These are phyloP conservation scores for Alectoria sarmentosa DNA, from an alignment of 495 filamentous ascomycete species.

Conservation along the genomic window DNA sequence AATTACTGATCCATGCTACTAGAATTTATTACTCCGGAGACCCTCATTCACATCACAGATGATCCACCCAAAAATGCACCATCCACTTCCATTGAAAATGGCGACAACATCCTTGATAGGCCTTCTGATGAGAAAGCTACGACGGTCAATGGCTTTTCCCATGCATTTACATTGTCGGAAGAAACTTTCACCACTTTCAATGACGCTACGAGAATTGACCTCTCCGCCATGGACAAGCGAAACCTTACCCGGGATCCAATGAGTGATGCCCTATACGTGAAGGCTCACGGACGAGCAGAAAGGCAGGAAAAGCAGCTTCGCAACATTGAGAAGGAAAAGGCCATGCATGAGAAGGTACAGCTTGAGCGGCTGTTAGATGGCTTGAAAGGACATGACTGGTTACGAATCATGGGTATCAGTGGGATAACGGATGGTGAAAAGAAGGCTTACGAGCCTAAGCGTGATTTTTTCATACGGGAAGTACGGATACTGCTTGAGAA, in stretches of 20 bases:
- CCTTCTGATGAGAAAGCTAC: slow-evolving; percentile 3
- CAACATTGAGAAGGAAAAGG: slow-evolving; percentile 86
- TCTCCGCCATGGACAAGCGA: slow-evolving; percentile 43
- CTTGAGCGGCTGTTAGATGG: slow-evolving; percentile 81
- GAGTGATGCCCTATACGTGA: slow-evolving; percentile 57
- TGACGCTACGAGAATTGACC: slow-evolving; percentile 49
- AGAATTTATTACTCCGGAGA: slow-evolving; percentile 42
- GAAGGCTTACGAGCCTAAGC: slow-evolving; percentile 79
- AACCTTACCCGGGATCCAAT: slow-evolving; percentile 54
- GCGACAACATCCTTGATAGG: slow-evolving; percentile 17
- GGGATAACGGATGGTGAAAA: slow-evolving; percentile 75
- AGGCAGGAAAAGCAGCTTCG: slow-evolving; percentile 87
- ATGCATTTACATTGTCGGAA: slow-evolving; percentile 25
- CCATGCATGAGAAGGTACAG: slow-evolving; percentile 86
- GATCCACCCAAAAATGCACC: slow-evolving; percentile 36
- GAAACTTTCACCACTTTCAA: slow-evolving; percentile 34
- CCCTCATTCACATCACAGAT: slow-evolving; percentile 40
- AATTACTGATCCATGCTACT: slow-evolving; percentile 7
- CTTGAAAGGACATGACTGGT: slow-evolving; percentile 86
- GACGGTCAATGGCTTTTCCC: slow-evolving; percentile 14
- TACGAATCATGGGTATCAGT: slow-evolving; percentile 86
- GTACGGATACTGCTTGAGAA: slow-evolving; percentile 76
- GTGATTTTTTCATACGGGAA: slow-evolving; percentile 73
- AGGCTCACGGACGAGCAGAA: slow-evolving; percentile 68
- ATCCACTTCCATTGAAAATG: slow-evolving; percentile 32